These are phyloP conservation scores for Hyaloperonospora brassicae DNA, from an alignment of 352 stramenopile species.

Conservation along the genomic window DNA sequence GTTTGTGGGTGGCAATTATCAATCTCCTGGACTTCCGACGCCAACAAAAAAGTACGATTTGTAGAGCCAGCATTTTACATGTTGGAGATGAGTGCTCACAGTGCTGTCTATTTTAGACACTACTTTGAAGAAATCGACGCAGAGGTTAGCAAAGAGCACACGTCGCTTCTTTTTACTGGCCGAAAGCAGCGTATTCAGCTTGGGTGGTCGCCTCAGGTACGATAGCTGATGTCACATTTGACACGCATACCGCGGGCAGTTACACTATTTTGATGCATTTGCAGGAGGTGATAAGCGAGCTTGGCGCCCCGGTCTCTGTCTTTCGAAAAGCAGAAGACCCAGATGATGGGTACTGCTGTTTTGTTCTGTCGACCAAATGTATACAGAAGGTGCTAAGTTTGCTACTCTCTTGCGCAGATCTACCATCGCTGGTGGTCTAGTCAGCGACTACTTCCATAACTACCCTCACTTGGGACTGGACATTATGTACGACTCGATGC, in stretches of 20 bases:
- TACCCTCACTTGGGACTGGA: constrained; percentile 76
- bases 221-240: neutral
- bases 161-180: constrained; percentile 41
- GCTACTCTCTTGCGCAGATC: constrained; percentile 21
- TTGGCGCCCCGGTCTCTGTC: constrained; percentile 64
- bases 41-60: constrained; percentile 41
- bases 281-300: constrained; percentile 71
- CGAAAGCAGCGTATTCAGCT: constrained; percentile 64
- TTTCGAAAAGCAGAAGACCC: constrained; percentile 72
- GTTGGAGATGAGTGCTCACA: constrained; percentile 2
- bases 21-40: constrained; percentile 26
- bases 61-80: neutral
- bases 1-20: constrained; percentile 48
- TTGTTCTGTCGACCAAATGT: neutral
- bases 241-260: neutral
- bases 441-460: constrained; percentile 82
- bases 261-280: neutral
- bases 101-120: constrained; percentile 26
- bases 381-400: neutral
- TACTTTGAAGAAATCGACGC: constrained; percentile 72
- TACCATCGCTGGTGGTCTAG: constrained; percentile 41
- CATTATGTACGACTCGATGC: constrained; percentile 64
- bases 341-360: constrained; percentile 51
- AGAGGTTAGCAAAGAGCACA: constrained; percentile 35
- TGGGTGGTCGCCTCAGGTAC: constrained; percentile 76